A percentile compares a stretch with the other conserved stretches of the same genome.
Conservation (phyloP, 345 rosid genomes). For the Eucalyptus paniculata region DNA sequence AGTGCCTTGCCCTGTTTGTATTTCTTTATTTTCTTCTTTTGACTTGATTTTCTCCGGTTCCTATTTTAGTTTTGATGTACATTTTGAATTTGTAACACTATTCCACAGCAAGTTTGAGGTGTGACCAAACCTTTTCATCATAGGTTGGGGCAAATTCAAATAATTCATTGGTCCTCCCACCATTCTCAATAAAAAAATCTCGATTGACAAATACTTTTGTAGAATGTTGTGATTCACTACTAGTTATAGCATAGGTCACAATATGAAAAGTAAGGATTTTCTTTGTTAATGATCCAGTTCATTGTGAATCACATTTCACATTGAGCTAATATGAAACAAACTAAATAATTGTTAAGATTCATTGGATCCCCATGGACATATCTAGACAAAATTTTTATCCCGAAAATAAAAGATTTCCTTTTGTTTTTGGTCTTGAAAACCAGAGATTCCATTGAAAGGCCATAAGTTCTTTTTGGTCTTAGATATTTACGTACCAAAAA, state of each 20-base stretch:
- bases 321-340: background rate
- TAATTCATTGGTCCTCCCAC: background rate
- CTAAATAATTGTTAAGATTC: background rate
- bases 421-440: background rate
- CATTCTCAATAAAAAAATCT: background rate
- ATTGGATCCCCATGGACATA: background rate
- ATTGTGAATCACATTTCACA: background rate
- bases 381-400: background rate
- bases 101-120: background rate
- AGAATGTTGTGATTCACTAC: background rate
- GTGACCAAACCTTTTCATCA: background rate
- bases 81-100: background rate
- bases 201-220: background rate
- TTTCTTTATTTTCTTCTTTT: background rate
- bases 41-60: background rate
- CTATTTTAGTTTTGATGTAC: background rate
- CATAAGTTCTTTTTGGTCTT: background rate
- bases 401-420: background rate
- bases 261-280: background rate
- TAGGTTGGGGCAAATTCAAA: background rate
- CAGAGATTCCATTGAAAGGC: background rate
- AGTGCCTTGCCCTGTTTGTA: background rate
- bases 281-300: accelerated
- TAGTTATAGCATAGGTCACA: background rate
- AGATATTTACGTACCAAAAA: background rate